A percentile compares a stretch with the other conserved stretches of the same genome.
phyloP scores from a whole-genome alignment of 352 stramenopile genomes.

The Phytopythium aichiense region DNA sequence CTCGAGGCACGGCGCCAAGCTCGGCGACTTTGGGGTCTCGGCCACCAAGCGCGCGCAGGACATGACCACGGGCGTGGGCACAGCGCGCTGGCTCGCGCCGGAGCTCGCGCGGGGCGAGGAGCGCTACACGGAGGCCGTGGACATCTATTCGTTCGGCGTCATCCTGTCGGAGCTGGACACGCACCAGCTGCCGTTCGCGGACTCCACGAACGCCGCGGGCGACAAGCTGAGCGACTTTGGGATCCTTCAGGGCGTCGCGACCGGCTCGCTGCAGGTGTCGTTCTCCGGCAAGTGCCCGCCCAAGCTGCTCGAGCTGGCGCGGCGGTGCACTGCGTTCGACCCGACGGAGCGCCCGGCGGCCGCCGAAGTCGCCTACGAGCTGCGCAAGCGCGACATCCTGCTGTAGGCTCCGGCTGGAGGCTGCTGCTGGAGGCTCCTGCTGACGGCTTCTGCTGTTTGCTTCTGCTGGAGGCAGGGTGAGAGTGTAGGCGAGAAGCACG shows the following conservation, averaged over 20 bases:
- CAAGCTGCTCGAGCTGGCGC: constrained; percentile 43
- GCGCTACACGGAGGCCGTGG: constrained; percentile 59
- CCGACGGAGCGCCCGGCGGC: constrained; percentile 46
- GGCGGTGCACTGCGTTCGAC: constrained; percentile 48
- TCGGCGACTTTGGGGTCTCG: constrained; percentile 67
- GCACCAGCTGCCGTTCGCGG: constrained; percentile 58
- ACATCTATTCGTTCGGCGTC: constrained; percentile 67
- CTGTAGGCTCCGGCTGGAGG: constrained; percentile 9
- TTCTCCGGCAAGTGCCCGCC: constrained; percentile 36
- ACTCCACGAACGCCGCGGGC: constrained; percentile 23
- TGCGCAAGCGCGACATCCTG: constrained; percentile 50
- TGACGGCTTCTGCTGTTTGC: no score
- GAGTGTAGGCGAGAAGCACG: no score
- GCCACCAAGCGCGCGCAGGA: constrained; percentile 43
- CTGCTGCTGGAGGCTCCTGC: no score
- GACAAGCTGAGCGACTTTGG: constrained; percentile 53
- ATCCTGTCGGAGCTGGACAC: constrained; percentile 69
- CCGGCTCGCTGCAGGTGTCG: constrained; percentile 31
- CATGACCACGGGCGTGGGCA: constrained; percentile 65
- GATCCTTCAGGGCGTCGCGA: constrained; percentile 52
- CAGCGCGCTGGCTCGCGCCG: constrained; percentile 55
- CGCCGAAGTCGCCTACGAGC: constrained; percentile 53
- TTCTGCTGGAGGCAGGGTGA: no score
- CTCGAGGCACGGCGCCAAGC: constrained; percentile 54
- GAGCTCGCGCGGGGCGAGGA: constrained; percentile 58